phyloP scores from a whole-genome alignment of 2,329 filamentous ascomycete genomes.

The Hyphodiscus sp. region DNA sequence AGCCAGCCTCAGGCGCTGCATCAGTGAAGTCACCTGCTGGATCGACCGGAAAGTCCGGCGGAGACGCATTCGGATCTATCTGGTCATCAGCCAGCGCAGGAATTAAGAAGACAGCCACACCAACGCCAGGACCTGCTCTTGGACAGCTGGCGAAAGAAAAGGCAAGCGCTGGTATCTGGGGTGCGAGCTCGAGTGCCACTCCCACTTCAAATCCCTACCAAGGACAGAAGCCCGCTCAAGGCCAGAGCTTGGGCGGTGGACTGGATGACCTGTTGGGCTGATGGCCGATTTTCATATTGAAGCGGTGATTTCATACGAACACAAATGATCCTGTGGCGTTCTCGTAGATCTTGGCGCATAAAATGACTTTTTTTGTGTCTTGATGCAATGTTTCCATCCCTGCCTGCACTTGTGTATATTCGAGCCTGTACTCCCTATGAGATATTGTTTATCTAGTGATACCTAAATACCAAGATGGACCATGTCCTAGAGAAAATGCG shows the following conservation, averaged over 20 bases:
- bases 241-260: constrained; percentile 30
- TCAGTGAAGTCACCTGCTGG: constrained; percentile 41
- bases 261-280: constrained; percentile 41
- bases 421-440: too few species aligned
- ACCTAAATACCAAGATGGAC: too few species aligned
- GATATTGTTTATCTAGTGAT: too few species aligned
- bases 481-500: too few species aligned
- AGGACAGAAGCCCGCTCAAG: constrained; percentile 17
- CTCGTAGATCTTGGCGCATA: constrained; percentile 16
- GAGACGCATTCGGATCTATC: constrained; percentile 83
- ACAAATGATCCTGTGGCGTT: constrained; percentile 6
- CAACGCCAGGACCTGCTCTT: constrained; percentile 66
- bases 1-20: constrained; percentile 24
- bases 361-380: constrained; percentile 8
- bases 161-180: constrained; percentile 91
- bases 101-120: constrained; percentile 64
- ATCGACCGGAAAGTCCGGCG: constrained; percentile 42
- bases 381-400: too few species aligned
- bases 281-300: constrained; percentile 1
- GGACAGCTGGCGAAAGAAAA: constrained; percentile 98
- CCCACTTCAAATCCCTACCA: constrained; percentile 14
- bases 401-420: too few species aligned
- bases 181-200: constrained; percentile 48
- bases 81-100: constrained; percentile 66
- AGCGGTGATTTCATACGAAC: background rate